Evolutionary conservation across 352 stramenopile species (phyloP), one percentile per base, ranked within the genome.

Genomic region (Blastocystis sp.): DNA sequence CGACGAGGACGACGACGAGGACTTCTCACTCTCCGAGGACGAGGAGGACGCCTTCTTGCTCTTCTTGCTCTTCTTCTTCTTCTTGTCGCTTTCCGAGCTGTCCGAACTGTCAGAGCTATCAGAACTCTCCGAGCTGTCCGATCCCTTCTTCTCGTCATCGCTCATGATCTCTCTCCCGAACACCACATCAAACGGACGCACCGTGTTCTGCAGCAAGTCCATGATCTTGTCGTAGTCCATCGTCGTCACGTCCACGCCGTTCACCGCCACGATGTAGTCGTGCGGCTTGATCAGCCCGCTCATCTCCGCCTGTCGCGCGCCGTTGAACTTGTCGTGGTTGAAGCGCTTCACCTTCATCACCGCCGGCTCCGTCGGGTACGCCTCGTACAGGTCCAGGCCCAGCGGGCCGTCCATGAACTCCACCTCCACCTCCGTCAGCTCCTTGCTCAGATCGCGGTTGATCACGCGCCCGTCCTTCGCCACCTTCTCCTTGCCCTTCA

Each of bases 241-340:
- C 4, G 59, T 84, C 3, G 59, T 71, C 62, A 84, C 74, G 38
- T 84, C 74, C 62, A 71, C 74, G 28, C 74, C 74, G 48, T 84
- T 84, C 10, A 84, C 64, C n/a, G 59, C 62, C 19, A 71, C 64
- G 43, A 84, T 84, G 38, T 84, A 71, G 48, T 84, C 74, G 48
- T 71, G 59, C 5, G 62, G 59, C 62, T 71, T 84, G 38, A 84
- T 84, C 62, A 84, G 48, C 34, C 43, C n/a, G 48, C 59, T 71
- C 40, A 28, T 48, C 38, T 84, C 59, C 3, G 74, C 74, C 38
- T 84, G 74, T 19, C 62, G 62, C 3, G 4, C 2, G n/a, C 34
- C 34, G 38, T 84, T 84, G 48, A 40, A 52, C 28, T 34, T 34
- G 40, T 52, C 59, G 38, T 71, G 62, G 48, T 84, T 84, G 62